Conservation (phyloP, 2,329 filamentous ascomycete species). For the Clarireedia monteithiana region DNA sequence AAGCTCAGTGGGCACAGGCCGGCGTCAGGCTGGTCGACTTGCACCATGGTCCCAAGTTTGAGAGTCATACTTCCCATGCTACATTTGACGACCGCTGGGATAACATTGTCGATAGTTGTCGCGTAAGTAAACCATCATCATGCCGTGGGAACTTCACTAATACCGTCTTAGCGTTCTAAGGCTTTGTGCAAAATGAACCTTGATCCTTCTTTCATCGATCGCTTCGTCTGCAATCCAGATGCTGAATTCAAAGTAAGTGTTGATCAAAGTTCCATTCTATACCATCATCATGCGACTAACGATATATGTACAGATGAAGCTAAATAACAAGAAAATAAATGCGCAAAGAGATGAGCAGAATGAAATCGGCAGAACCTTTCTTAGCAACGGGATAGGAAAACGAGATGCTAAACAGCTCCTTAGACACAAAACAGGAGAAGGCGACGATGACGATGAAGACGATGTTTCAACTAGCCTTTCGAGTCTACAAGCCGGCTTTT, state of each 20-base stretch:
- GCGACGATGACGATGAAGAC: neutral
- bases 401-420: neutral
- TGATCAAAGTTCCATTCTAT: neutral
- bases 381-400: conserved; percentile 7
- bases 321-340: conserved; percentile 23
- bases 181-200: conserved; percentile 23
- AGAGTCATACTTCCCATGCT: neutral
- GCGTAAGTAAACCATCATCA: conserved; percentile 9
- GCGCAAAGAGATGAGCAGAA: conserved; percentile 21
- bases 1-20: conserved; percentile 3
- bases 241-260: conserved; percentile 18
- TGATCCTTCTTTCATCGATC: conserved; percentile 14
- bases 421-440: neutral
- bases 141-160: neutral
- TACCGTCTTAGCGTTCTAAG: conserved; percentile 11
- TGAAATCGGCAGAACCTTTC: conserved; percentile 15
- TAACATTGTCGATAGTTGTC: conserved; percentile 8
- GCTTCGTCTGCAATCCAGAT: conserved; percentile 17
- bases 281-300: neutral
- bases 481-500: neutral
- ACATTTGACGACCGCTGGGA: conserved; percentile 13
- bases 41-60: conserved; percentile 11
- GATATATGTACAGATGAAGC: conserved; percentile 16
- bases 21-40: conserved; percentile 10
- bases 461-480: neutral